A percentile compares a stretch with the other conserved stretches of the same genome.
phyloP scores from a whole-genome alignment of 2,329 filamentous ascomycete species.

The Akanthomyces uredinophilus region DNA sequence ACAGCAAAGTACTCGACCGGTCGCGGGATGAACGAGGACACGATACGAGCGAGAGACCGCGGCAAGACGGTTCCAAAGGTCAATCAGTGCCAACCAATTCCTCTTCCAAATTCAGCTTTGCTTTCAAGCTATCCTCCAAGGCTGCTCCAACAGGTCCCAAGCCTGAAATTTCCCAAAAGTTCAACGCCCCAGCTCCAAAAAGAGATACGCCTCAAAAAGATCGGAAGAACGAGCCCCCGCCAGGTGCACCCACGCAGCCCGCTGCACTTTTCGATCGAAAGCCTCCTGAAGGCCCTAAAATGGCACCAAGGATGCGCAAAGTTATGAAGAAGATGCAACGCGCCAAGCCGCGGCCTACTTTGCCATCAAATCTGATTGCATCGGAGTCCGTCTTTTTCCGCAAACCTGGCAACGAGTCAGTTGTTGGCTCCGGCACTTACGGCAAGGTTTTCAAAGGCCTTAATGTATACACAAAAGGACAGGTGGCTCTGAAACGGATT shows the following conservation, averaged over 20 bases:
- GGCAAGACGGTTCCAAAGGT: conserved; percentile 27
- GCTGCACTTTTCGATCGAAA: conserved; percentile 39
- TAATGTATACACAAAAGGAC: conserved; percentile 81
- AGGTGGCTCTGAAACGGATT: conserved; percentile 84
- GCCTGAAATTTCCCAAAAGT: conserved; percentile 61
- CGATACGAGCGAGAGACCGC: conserved; percentile 6
- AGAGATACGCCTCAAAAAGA: conserved; percentile 27
- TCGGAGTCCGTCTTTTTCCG: conserved; percentile 91
- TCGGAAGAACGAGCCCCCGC: conserved; percentile 43
- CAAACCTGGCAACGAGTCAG: conserved; percentile 95
- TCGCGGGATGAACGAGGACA: conserved; percentile 16
- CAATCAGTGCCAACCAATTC: conserved; percentile 44
- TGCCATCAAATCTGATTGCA: conserved; percentile 65
- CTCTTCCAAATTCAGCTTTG: conserved; percentile 77
- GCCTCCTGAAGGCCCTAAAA: conserved; percentile 30
- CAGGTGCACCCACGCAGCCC: conserved; percentile 48
- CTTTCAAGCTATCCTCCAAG: conserved; percentile 71
- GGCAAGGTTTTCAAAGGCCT: conserved; percentile 93
- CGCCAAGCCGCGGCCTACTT: conserved; percentile 63
- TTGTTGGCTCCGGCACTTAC: conserved; percentile 92
- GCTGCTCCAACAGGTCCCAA: conserved; percentile 52
- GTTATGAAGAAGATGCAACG: conserved; percentile 66
- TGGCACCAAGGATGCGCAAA: conserved; percentile 50
- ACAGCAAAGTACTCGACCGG: not conserved
- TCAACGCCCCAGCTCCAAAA: conserved; percentile 57